Percentiles rank a stretch among this genome's conserved stretches.
Conservation (phyloP, 1,284 basidiomycete genomes). For the Schizopora paradoxa region DNA sequence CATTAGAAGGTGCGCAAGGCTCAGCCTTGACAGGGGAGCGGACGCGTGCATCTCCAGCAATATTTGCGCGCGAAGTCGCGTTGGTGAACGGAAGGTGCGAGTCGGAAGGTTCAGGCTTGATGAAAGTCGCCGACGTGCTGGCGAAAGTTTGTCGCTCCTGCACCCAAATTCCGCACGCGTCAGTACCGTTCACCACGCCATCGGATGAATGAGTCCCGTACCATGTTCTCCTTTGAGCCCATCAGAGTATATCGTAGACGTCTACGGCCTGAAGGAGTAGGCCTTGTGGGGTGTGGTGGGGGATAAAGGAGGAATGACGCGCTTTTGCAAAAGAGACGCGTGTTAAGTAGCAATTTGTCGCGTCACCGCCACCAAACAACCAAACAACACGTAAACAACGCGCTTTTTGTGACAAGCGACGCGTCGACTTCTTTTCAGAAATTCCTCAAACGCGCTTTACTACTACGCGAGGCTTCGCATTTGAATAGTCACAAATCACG, state of each 20-base stretch:
- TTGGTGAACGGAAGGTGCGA: constrained; percentile 25
- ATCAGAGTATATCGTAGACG: constrained; percentile 13
- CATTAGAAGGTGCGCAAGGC: constrained; percentile 25
- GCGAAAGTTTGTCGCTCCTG: too few species aligned
- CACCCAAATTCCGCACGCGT: background rate
- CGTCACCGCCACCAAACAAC: too few species aligned
- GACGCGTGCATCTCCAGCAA: constrained; percentile 13
- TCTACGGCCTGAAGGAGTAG: background rate
- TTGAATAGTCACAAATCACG: background rate
- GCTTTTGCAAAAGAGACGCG: background rate
- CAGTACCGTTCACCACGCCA: background rate
- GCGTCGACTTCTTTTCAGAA: too few species aligned
- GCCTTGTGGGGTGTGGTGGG: constrained; percentile 3
- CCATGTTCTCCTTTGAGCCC: constrained; percentile 29
- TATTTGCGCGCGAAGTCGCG: constrained; percentile 20
- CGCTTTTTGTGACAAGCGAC: too few species aligned
- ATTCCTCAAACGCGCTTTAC: too few species aligned
- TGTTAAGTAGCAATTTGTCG: background rate
- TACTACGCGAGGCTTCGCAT: background rate
- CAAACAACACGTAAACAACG: too few species aligned
- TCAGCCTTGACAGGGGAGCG: constrained; percentile 31
- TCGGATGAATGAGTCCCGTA: background rate
- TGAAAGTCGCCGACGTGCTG: constrained; percentile 13
- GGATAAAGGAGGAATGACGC: constrained; percentile 5
- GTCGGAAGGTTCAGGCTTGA: constrained; percentile 42